Percentiles rank a stretch among this genome's conserved stretches.
Conservation (phyloP, 2,329 filamentous ascomycete species). For the Aureobasidium sp. region DNA sequence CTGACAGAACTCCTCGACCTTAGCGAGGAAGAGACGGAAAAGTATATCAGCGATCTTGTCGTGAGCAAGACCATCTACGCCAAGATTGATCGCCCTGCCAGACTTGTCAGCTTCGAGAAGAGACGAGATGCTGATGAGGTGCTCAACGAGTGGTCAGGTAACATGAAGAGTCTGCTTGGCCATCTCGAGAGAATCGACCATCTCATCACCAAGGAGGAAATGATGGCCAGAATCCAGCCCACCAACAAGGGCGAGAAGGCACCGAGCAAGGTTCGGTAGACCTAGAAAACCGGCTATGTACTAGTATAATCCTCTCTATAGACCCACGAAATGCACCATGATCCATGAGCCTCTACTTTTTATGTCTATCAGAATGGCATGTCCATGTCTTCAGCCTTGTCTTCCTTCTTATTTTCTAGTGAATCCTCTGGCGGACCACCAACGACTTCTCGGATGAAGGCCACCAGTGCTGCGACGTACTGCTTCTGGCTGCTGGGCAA, state of each 20-base stretch:
- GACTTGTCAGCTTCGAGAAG: constrained; percentile 90
- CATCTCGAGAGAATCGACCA: constrained; percentile 89
- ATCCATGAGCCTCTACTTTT: neutral
- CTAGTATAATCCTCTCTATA: constrained; percentile 8
- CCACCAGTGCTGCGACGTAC: constrained; percentile 67
- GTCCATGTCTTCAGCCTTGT: constrained; percentile 61
- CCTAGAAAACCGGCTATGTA: neutral
- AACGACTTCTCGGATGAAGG: constrained; percentile 56
- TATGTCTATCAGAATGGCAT: constrained; percentile 48
- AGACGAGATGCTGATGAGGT: constrained; percentile 92
- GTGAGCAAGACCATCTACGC: constrained; percentile 97
- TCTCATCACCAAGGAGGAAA: constrained; percentile 98
- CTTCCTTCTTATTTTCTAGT: constrained; percentile 39
- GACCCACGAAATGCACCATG: constrained; percentile 15
- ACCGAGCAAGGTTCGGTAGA: constrained; percentile 32
- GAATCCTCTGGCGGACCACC: constrained; percentile 30
- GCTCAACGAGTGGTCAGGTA: constrained; percentile 95
- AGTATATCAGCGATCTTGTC: constrained; percentile 95
- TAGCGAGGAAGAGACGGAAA: constrained; percentile 92
- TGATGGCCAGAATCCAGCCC: constrained; percentile 96
- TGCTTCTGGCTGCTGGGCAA: constrained; percentile 71
- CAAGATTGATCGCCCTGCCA: constrained; percentile 90
- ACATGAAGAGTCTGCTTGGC: constrained; percentile 89
- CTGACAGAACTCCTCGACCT: constrained; percentile 87
- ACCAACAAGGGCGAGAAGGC: constrained; percentile 38